Base-by-base conservation (phyloP, 192 early-diverging fungal genomes). In the Gaertneriomyces semiglobifer region DNA sequence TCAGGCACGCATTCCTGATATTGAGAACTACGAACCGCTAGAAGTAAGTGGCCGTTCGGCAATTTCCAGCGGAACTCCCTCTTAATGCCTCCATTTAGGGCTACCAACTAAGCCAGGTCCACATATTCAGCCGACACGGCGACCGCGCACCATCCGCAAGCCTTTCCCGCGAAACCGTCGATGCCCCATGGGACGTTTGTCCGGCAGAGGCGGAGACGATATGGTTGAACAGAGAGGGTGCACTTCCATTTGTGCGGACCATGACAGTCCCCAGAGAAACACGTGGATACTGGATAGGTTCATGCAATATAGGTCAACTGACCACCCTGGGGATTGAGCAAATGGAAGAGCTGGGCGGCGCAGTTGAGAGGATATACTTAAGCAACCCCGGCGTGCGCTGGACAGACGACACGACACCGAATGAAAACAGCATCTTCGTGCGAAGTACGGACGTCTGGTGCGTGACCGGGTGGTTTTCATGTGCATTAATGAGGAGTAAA, bases 371-470 rank as follows among this genome's bases (percentile, higher is more conserved):
- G 39, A 11, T 61, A 12, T 61, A 61, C 25, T 33, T 33, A 33
- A 33, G 25, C 25, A 33, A 33, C 25, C 25, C 25, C 25, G 2
- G 25, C 25, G 25, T 33, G 25, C 25, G 25, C 25, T 33, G 25
- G 25, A 33, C 25, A 33, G 25, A 33, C 25, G 25, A 33, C 2
- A 33, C 25, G 25, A 33, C 25, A 2, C 25, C 25, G 54, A 5
- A 12, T 3, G 60, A 50, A 52, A 18, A 46, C 41, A 4, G 2
- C 16, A 16, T 48, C 6, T 5, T 40, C 14, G 60, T 46, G 14
- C 19, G 60, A 8, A 61, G 60, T 45, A 61, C 60, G 42, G 42
- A 61, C 10, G 60, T 61, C 10, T 61, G 60, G 60, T 33, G 25
- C 25, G 25, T 33, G 25, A 33, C 25, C 25, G 25, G 25, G 25